Percentiles rank a stretch among this genome's conserved stretches.
These are phyloP conservation scores for Aspergillus pseudonomiae DNA, from an alignment of 2,329 filamentous ascomycete genomes.

Conservation along the genomic window DNA sequence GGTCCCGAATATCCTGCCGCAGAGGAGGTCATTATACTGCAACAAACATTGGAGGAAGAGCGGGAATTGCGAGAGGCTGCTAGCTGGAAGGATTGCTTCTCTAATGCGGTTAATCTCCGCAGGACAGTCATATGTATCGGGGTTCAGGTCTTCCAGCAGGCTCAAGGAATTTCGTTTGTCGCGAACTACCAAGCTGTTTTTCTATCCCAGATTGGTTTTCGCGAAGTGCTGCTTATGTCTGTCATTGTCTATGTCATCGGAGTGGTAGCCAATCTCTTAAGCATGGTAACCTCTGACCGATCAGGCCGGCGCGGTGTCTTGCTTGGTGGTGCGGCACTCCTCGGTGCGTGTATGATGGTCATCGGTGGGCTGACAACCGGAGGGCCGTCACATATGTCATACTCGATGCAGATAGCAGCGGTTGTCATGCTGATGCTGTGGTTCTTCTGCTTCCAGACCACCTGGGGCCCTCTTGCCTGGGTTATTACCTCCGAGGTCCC, in stretches of 20 bases:
- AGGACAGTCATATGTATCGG: slow-evolving; percentile 4
- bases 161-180: slow-evolving; percentile 11
- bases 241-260: slow-evolving; percentile 7
- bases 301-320: not conserved
- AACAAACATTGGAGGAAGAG: not conserved
- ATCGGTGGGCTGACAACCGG: not conserved
- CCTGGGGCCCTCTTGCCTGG: slow-evolving; percentile 29
- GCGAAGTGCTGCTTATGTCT: slow-evolving; percentile 9
- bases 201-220: slow-evolving; percentile 14
- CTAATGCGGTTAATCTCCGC: not conserved
- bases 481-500: slow-evolving; percentile 33
- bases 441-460: slow-evolving; percentile 18
- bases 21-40: not conserved
- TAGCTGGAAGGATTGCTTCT: slow-evolving; percentile 2
- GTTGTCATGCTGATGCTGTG: slow-evolving; percentile 20
- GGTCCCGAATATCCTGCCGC: not conserved
- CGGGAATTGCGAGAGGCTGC: not conserved
- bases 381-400: not conserved
- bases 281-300: not conserved
- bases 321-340: not conserved
- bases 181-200: slow-evolving; percentile 19
- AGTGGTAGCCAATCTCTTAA: not conserved
- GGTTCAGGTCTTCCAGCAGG: slow-evolving; percentile 9
- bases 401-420: not conserved
- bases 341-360: not conserved